Conservation (phyloP, 257 asterid species). For the Solanum paucissectum region DNA sequence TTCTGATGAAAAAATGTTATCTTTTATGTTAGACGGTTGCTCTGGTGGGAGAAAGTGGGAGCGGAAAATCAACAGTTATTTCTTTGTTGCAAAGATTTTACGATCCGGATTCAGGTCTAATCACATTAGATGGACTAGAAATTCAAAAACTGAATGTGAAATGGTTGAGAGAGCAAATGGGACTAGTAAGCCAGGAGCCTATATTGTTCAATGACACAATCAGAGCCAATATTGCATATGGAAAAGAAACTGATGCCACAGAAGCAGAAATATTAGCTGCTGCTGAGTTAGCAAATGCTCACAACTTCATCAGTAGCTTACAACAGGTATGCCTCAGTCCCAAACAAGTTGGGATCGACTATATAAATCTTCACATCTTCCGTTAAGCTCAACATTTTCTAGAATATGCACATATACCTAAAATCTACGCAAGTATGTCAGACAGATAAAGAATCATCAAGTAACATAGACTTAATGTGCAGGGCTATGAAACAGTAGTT, state of each 20-base stretch:
- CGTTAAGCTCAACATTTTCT: background rate
- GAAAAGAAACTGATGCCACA: constrained; percentile 29
- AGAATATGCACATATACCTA: background rate
- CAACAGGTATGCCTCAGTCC: constrained; percentile 15
- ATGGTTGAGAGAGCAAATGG: constrained; percentile 52
- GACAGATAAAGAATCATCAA: background rate
- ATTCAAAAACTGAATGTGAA: constrained; percentile 20
- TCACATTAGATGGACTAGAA: constrained; percentile 27
- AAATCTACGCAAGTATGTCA: background rate
- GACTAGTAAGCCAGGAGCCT: constrained; percentile 47
- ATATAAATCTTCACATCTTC: background rate
- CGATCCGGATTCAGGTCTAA: constrained; percentile 32
- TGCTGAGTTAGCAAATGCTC: constrained; percentile 42
- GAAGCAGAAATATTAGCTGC: constrained; percentile 37
- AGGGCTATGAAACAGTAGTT: constrained; percentile 45
- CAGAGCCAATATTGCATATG: constrained; percentile 41
- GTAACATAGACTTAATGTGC: background rate
- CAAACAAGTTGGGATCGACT: background rate
- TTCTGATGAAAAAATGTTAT: background rate
- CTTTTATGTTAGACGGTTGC: constrained; percentile 35
- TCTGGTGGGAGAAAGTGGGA: constrained; percentile 51
- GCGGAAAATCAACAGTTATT: constrained; percentile 49
- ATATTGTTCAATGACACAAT: constrained; percentile 35
- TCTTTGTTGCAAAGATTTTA: constrained; percentile 45
- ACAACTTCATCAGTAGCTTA: constrained; percentile 34